Evolutionary conservation across 164 flowering plant genomes (phyloP).

Genomic region (Umbilicus rupestris): DNA sequence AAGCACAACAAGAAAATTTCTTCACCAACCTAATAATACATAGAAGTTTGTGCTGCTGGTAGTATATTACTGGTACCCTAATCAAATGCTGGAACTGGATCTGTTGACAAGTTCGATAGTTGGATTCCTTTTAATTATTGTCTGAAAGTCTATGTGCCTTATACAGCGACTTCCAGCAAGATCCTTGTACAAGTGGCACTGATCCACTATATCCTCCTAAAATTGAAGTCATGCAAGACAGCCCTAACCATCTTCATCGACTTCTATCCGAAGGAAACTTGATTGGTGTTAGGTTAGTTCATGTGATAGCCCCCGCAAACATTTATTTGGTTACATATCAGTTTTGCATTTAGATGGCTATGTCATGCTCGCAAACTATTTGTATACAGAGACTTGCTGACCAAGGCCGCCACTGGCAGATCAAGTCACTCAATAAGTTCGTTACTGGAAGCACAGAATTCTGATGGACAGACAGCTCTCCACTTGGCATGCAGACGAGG

Average conservation of each 20-base stretch:
- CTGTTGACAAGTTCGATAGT: neutral
- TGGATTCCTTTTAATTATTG: neutral
- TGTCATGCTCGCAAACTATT: neutral
- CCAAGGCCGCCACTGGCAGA: conserved; percentile 58
- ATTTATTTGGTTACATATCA: neutral
- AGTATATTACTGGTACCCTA: neutral
- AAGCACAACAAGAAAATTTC: neutral
- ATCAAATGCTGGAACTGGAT: neutral
- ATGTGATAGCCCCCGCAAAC: neutral
- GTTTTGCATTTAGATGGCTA: neutral
- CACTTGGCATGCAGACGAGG: conserved; percentile 97
- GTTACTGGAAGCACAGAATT: conserved; percentile 76
- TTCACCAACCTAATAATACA: neutral
- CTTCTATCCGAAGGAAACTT: conserved; percentile 78
- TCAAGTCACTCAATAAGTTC: conserved; percentile 30
- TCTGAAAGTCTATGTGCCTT: neutral
- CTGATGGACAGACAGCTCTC: conserved; percentile 94
- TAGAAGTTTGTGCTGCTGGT: neutral
- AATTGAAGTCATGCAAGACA: conserved; percentile 37
- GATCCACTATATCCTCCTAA: conserved; percentile 42
- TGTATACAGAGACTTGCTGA: conserved; percentile 56
- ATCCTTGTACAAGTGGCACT: conserved; percentile 28
- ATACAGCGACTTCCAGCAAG: conserved; percentile 46
- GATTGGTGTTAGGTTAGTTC: conserved; percentile 69
- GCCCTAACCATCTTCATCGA: conserved; percentile 53